These are phyloP conservation scores for Boletus rubescentipes DNA, from an alignment of 768 basidiomycete genomes.

Conservation along the genomic window DNA sequence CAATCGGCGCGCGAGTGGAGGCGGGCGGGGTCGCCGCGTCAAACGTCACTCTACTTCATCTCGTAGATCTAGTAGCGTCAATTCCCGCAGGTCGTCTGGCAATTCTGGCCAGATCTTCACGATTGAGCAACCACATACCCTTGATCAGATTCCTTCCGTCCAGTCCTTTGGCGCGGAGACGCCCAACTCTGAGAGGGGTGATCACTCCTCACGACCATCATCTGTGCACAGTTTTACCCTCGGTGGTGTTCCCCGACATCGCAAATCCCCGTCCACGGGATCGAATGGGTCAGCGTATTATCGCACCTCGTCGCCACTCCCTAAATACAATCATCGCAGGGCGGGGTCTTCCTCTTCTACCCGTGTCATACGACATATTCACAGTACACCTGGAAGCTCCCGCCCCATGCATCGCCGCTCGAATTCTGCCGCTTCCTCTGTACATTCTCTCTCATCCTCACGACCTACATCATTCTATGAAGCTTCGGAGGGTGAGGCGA, in stretches of 20 bases:
- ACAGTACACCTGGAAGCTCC: conserved; percentile 35
- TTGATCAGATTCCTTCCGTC: conserved; percentile 55
- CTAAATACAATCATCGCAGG: conserved; percentile 71
- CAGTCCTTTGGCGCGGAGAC: conserved; percentile 79
- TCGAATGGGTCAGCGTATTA: conserved; percentile 66
- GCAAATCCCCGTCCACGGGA: conserved; percentile 74
- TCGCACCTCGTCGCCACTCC: conserved; percentile 76
- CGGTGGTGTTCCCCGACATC: conserved; percentile 52
- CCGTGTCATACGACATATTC: conserved; percentile 68
- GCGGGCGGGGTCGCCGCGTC: conserved; percentile 48
- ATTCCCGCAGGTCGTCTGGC: conserved; percentile 71
- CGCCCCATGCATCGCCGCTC: conserved; percentile 64
- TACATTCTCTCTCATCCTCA: conserved; percentile 73
- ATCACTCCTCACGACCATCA: conserved; percentile 75
- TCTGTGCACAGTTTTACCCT: conserved; percentile 79
- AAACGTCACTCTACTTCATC: conserved; percentile 78
- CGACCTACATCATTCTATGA: conserved; percentile 79
- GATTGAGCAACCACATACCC: conserved; percentile 56
- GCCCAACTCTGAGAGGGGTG: conserved; percentile 83
- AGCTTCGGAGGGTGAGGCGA: conserved; percentile 63
- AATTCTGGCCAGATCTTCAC: conserved; percentile 46
- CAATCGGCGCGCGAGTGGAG: conserved; percentile 52
- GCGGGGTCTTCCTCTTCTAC: conserved; percentile 83
- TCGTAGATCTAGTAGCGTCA: conserved; percentile 87
- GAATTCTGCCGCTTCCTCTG: conserved; percentile 75